Conservation (phyloP, 2,329 filamentous ascomycete species). For the Fusarium vanettenii region DNA sequence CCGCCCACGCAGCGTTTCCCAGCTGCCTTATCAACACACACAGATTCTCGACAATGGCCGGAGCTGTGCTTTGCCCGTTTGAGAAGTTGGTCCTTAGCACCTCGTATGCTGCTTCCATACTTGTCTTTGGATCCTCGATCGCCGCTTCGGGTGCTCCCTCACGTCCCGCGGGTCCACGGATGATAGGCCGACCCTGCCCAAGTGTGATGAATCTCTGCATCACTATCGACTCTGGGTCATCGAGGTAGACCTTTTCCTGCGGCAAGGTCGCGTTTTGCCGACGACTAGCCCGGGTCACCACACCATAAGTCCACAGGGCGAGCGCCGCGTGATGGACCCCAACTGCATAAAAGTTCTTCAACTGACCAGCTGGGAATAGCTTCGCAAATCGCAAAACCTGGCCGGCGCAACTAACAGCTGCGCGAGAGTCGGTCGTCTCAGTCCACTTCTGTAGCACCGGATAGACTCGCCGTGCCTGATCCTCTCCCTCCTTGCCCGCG, state of each 20-base stretch:
- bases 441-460: constrained; percentile 70
- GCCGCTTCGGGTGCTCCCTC: constrained; percentile 51
- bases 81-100: constrained; percentile 66
- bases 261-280: constrained; percentile 48
- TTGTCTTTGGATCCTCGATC: constrained; percentile 66
- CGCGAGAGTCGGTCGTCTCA: constrained; percentile 64
- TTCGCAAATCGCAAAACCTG: constrained; percentile 73
- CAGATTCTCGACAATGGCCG: constrained; percentile 76
- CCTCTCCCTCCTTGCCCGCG: constrained; percentile 74
- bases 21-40: constrained; percentile 72
- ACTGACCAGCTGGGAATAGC: constrained; percentile 61
- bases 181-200: constrained; percentile 64
- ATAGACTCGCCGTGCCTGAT: constrained; percentile 71
- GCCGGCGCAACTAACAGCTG: constrained; percentile 75
- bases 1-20: constrained; percentile 60
- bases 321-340: constrained; percentile 76
- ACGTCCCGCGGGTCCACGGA: constrained; percentile 51
- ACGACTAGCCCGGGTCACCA: constrained; percentile 60
- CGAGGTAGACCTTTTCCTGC: constrained; percentile 63
- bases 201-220: constrained; percentile 68
- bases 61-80: constrained; percentile 55
- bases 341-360: constrained; percentile 76
- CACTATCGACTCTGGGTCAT: constrained; percentile 64
- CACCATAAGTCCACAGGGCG: constrained; percentile 76
- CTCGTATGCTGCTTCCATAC: constrained; percentile 69